Conservation (phyloP, 2,329 filamentous ascomycete genomes). For the Penicillium hordei region DNA sequence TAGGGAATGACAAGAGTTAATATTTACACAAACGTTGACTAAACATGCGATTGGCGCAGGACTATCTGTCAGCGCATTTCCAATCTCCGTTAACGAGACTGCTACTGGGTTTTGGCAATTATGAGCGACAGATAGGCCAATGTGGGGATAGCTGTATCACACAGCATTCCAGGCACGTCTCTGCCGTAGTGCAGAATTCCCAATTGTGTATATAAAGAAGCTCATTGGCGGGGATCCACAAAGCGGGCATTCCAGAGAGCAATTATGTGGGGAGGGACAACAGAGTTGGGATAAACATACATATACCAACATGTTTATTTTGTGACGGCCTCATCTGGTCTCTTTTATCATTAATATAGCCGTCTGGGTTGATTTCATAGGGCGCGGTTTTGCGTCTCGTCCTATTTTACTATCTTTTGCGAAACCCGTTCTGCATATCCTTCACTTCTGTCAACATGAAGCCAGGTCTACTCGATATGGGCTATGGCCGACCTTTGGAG, state of each 20-base stretch:
- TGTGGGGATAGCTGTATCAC: background rate
- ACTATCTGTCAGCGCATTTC: background rate
- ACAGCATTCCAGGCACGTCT: background rate
- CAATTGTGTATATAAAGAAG: background rate
- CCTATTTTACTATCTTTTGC: background rate
- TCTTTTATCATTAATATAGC: background rate
- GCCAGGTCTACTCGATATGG: slow-evolving; percentile 6
- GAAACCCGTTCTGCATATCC: background rate
- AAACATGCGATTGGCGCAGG: background rate
- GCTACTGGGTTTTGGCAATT: background rate
- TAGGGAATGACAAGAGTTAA: background rate
- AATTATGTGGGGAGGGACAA: slow-evolving; percentile 3
- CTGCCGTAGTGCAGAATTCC: background rate
- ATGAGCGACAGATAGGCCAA: background rate
- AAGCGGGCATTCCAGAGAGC: slow-evolving; percentile 1
- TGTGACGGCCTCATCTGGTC: background rate
- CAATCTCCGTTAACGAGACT: background rate
- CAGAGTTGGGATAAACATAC: background rate
- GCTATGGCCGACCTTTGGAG: slow-evolving; percentile 8
- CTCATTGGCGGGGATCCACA: background rate
- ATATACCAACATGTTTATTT: background rate
- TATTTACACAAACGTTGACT: background rate
- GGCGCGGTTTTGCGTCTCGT: background rate
- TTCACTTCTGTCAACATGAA: background rate
- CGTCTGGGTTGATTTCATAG: background rate